A percentile compares a stretch with the other conserved stretches of the same genome.
Evolutionary conservation across 2,329 filamentous ascomycete species (phyloP).

Genomic region (Fusarium decemcellulare): DNA sequence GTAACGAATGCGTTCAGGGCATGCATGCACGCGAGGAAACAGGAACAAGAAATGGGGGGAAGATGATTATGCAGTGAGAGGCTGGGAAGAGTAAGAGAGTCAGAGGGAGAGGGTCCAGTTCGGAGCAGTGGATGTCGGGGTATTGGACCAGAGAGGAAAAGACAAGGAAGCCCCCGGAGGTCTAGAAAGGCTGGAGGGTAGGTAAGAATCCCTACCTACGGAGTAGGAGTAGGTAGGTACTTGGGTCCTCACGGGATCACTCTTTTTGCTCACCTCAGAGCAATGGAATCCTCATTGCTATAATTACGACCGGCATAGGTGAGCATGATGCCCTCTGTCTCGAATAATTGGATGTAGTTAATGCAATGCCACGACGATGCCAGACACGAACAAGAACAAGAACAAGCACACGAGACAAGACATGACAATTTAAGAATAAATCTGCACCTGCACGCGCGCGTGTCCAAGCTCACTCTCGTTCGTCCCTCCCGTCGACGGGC

Average conservation of each 20-base stretch:
- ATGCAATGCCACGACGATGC: neutral
- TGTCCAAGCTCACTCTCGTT: conserved; percentile 30
- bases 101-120: neutral
- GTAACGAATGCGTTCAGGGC: neutral
- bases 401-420: neutral
- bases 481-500: conserved; percentile 14
- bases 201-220: neutral
- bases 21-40: neutral
- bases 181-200: conserved; percentile 11
- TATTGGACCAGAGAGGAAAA: conserved; percentile 17
- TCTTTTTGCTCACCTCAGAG: neutral
- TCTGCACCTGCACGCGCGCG: neutral
- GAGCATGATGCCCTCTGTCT: neutral
- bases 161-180: conserved; percentile 7
- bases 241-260: too few species aligned
- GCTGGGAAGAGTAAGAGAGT: conserved; percentile 13
- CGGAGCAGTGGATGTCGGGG: conserved; percentile 9
- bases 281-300: neutral
- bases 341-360: too few species aligned
- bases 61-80: conserved; percentile 5
- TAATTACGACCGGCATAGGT: neutral
- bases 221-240: too few species aligned
- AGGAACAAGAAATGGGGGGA: neutral
- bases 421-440: neutral
- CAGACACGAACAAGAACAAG: neutral